phyloP scores from a whole-genome alignment of 169 alveolate genomes.

The Eimeria acervulina region DNA sequence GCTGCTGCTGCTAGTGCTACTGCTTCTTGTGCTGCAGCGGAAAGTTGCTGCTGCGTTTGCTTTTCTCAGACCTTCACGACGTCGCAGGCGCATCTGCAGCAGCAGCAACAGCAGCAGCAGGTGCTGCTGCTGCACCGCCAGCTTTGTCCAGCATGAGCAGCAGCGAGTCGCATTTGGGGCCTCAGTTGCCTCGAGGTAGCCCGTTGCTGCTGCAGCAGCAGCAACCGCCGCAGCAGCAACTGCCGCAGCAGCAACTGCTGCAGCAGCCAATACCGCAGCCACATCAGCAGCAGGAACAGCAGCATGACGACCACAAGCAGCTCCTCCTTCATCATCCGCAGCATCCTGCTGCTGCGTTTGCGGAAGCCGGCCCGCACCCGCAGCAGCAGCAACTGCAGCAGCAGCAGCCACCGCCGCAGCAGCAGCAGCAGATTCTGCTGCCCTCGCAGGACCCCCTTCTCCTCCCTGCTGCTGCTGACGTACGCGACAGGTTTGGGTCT shows the following conservation, averaged over 20 bases:
- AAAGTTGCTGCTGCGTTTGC: not conserved
- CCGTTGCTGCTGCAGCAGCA: constrained; percentile 17
- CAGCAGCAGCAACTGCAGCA: constrained; percentile 55
- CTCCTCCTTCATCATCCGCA: constrained; percentile 59
- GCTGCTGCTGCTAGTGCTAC: not conserved
- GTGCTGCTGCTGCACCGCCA: constrained; percentile 2
- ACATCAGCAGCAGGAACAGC: constrained; percentile 53
- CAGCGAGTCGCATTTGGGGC: constrained; percentile 9
- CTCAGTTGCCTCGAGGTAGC: not conserved
- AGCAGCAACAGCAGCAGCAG: constrained; percentile 1
- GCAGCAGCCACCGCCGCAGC: not conserved
- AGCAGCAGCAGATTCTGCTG: too few species aligned
- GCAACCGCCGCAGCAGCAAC: constrained; percentile 34
- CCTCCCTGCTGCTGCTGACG: not conserved
- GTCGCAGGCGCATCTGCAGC: not conserved
- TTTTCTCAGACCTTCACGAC: constrained; percentile 11
- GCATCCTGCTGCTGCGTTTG: constrained; percentile 25
- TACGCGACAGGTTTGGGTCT: not conserved
- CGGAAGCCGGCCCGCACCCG: not conserved
- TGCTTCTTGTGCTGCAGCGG: not conserved
- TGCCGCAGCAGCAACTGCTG: constrained; percentile 1
- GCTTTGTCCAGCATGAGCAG: constrained; percentile 36
- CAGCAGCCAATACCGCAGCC: constrained; percentile 13
- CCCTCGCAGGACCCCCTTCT: not conserved
- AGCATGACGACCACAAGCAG: constrained; percentile 18